Evolutionary conservation across 768 basidiomycete species (phyloP).

Genomic region (Leccinum boreale): DNA sequence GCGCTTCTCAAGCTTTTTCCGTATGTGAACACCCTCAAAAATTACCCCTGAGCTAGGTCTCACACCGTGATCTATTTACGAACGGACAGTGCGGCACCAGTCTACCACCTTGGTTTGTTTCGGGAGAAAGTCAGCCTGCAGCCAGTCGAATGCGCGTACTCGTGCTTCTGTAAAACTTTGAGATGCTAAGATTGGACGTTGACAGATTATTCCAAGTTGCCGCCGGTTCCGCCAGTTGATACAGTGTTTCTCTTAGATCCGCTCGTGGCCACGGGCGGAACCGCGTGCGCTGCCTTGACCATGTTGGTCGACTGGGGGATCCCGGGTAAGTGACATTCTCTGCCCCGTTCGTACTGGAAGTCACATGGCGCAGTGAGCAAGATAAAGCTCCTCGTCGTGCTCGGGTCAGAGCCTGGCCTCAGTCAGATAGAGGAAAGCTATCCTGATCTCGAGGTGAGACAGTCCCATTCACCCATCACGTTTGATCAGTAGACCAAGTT

Average conservation of each 20-base stretch:
- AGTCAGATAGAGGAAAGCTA: constrained; percentile 57
- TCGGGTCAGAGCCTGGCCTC: constrained; percentile 77
- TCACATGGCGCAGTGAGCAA: constrained; percentile 45
- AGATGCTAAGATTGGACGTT: background rate
- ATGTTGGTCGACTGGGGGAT: constrained; percentile 89
- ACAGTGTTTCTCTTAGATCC: constrained; percentile 88
- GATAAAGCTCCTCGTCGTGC: constrained; percentile 79
- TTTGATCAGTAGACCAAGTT: background rate
- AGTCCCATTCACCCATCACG: background rate
- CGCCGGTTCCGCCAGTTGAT: constrained; percentile 71
- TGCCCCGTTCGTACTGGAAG: background rate
- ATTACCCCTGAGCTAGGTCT: background rate
- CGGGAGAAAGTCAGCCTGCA: constrained; percentile 84
- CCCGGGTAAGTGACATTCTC: constrained; percentile 42
- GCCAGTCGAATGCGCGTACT: constrained; percentile 80
- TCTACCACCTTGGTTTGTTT: constrained; percentile 89
- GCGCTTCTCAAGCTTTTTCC: constrained; percentile 84
- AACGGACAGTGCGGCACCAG: constrained; percentile 59
- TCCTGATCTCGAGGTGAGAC: constrained; percentile 75
- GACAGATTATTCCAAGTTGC: constrained; percentile 88
- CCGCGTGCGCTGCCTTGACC: constrained; percentile 78
- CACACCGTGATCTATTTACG: constrained; percentile 1
- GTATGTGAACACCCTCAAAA: constrained; percentile 38
- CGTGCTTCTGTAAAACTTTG: background rate
- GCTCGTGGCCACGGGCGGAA: constrained; percentile 91